phyloP scores from a whole-genome alignment of 148 eudicot species.

The Rhododendron simsii region DNA sequence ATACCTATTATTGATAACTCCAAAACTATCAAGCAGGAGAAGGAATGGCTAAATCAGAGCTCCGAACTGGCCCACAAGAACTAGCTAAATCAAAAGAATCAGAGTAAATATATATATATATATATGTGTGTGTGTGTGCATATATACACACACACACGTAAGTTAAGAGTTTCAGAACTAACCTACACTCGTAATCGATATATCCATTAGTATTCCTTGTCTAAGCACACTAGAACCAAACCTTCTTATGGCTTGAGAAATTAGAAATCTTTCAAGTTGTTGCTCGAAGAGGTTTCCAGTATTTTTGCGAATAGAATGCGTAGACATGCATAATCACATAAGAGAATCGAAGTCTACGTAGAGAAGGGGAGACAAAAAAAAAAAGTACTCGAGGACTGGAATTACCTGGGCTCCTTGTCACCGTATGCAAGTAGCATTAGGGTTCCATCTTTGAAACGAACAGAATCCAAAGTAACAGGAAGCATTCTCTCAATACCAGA shows the following conservation, averaged over 20 bases:
- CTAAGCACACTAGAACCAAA: neutral
- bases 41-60: neutral
- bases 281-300: neutral
- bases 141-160: too few species aligned
- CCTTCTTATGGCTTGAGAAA: neutral
- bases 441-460: slow-evolving; percentile 78
- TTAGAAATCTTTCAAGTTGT: neutral
- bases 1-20: neutral
- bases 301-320: neutral
- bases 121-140: too few species aligned
- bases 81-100: neutral
- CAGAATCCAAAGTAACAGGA: slow-evolving; percentile 83
- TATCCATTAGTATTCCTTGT: neutral
- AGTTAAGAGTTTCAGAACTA: neutral
- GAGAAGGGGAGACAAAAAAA: neutral
- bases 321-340: neutral
- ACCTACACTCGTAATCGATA: neutral
- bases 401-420: slow-evolving; percentile 85
- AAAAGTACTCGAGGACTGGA: neutral
- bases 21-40: neutral
- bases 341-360: neutral
- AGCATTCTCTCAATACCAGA: slow-evolving; percentile 58
- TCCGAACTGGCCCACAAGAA: neutral
- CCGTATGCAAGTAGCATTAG: slow-evolving; percentile 95
- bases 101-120: too few species aligned